Conservation (phyloP, 2,329 filamentous ascomycete genomes). For the Colletotrichum sidae region DNA sequence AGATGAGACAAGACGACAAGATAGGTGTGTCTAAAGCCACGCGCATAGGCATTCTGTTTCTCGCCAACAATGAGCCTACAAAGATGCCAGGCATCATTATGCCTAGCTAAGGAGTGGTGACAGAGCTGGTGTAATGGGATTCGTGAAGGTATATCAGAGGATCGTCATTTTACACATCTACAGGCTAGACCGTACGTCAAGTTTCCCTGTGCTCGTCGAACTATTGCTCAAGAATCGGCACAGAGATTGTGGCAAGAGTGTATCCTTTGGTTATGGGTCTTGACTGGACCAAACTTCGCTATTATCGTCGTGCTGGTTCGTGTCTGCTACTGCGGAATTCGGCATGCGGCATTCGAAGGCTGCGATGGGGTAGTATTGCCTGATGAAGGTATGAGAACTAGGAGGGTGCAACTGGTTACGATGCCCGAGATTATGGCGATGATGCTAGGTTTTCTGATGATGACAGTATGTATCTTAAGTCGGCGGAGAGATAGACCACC, state of each 20-base stretch:
- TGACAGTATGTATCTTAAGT: too few species aligned
- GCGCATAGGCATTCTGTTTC: slow-evolving; percentile 38
- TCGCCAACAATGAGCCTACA: too few species aligned
- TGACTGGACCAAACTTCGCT: slow-evolving; percentile 11
- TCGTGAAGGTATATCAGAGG: not conserved
- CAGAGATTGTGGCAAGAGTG: slow-evolving; percentile 7
- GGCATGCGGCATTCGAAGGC: not conserved
- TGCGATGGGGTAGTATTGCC: too few species aligned
- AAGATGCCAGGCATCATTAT: too few species aligned
- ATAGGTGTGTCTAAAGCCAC: slow-evolving; percentile 48
- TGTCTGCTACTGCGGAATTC: not conserved
- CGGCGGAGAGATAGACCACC: too few species aligned
- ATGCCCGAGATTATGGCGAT: too few species aligned
- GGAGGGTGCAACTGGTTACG: too few species aligned
- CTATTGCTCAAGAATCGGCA: too few species aligned
- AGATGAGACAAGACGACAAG: slow-evolving; percentile 48
- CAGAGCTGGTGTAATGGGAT: not conserved
- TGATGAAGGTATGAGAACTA: too few species aligned
- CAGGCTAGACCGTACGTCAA: too few species aligned
- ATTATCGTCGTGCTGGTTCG: not conserved
- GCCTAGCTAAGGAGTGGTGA: not conserved
- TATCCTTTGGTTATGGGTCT: slow-evolving; percentile 14
- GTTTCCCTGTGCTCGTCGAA: too few species aligned
- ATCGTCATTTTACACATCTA: not conserved
- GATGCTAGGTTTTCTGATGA: too few species aligned